Percentiles rank a stretch among this genome's conserved stretches.
Conservation (phyloP, 1,284 basidiomycete species). For the Trametes polyzona region DNA sequence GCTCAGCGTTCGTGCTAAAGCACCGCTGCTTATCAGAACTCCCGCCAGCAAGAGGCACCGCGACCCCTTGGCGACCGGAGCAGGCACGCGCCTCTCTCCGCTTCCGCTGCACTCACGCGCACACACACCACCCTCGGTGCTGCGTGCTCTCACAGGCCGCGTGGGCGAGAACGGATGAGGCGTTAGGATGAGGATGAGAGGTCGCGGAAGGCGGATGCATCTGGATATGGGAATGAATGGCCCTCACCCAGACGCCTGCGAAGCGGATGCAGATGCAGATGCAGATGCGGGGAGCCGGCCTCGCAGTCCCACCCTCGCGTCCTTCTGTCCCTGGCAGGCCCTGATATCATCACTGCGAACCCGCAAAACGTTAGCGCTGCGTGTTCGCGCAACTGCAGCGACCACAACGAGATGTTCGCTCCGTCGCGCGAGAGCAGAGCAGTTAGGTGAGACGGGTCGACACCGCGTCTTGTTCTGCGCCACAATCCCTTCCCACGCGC, state of each 20-base stretch:
- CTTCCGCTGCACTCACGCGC: not conserved
- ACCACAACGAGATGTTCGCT: no score
- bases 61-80: not conserved
- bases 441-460: not conserved
- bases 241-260: not conserved
- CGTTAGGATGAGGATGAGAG: not conserved
- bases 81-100: no score
- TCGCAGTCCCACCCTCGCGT: not conserved
- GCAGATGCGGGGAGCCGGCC: conserved; percentile 1
- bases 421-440: no score
- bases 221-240: conserved; percentile 7
- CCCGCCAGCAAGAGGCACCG: not conserved
- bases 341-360: conserved; percentile 13
- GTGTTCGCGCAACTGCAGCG: not conserved
- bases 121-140: no score
- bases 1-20: not conserved
- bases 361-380: not conserved
- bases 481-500: not conserved
- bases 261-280: conserved; percentile 6
- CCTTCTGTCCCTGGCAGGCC: conserved; percentile 8
- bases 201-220: conserved; percentile 3
- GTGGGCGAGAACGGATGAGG: not conserved
- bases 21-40: conserved; percentile 6
- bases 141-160: not conserved
- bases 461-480: not conserved